These are phyloP conservation scores for Plasmopara halstedii DNA, from an alignment of 352 stramenopile genomes.

Conservation along the genomic window DNA sequence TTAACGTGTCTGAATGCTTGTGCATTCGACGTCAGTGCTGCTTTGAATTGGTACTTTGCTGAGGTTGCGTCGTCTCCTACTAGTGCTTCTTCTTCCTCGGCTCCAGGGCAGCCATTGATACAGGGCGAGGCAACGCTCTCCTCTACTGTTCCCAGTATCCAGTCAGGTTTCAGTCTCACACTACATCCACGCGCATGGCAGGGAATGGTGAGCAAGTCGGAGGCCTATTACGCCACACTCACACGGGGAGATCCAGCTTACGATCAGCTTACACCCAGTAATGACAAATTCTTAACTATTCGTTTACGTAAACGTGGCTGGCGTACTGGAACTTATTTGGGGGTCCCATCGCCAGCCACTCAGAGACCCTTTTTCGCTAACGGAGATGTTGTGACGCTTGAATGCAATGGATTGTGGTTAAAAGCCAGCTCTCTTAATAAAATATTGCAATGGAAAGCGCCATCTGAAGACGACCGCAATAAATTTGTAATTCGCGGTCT, in stretches of 20 bases:
- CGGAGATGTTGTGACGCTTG: conserved; percentile 79
- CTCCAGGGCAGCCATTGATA: not conserved
- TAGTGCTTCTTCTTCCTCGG: not conserved
- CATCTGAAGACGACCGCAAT: conserved; percentile 74
- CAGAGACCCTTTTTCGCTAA: conserved; percentile 73
- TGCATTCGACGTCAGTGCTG: conserved; percentile 75
- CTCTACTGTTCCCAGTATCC: conserved; percentile 35
- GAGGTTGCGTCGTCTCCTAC: conserved; percentile 43
- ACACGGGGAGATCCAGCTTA: conserved; percentile 61
- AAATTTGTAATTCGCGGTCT: conserved; percentile 83
- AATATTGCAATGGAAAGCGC: conserved; percentile 82
- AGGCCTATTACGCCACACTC: conserved; percentile 77
- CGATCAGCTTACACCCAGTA: conserved; percentile 78
- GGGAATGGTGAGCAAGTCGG: conserved; percentile 83
- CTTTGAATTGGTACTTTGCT: conserved; percentile 85
- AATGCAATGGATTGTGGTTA: conserved; percentile 84
- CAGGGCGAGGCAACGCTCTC: not conserved
- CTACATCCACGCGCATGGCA: conserved; percentile 54
- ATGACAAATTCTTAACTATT: conserved; percentile 80
- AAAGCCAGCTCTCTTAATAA: conserved; percentile 65
- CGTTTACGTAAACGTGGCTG: conserved; percentile 71
- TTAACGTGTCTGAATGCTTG: conserved; percentile 78
- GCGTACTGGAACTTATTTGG: conserved; percentile 31
- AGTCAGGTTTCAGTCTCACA: conserved; percentile 67
- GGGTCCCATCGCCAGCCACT: conserved; percentile 20